Evolutionary conservation across 83 land plant species (phyloP), one percentile per base, ranked within the genome.

Genomic region (Diphasiastrum complanatum): DNA sequence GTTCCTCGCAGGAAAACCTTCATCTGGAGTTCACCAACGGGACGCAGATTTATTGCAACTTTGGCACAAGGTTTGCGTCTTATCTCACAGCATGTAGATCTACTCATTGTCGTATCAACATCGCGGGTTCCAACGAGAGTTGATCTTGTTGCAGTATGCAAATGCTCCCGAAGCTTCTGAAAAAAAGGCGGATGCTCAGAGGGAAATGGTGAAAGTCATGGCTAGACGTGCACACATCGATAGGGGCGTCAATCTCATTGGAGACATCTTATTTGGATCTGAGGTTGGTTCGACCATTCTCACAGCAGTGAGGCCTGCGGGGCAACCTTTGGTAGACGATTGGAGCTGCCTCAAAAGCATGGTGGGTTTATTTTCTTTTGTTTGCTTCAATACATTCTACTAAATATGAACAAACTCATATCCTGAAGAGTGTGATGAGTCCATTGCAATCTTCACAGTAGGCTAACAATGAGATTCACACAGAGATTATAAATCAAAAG

Each of bases 41-140:
- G 92, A 87, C 70, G 92, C 92, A 22, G 92, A 87, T 69, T 80
- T 87, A 16, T 45, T 87, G n/a, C 83, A 79, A 53, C 80, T 79
- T 47, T 87, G 92, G 92, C 52, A 79, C 35, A 87, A 87, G 92
- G 92, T 86, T 45, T 23, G 71, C 66, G 1, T 33, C 19, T 2
- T 8, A 28, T 12, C 14, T 28, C 14, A 29, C 31, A 5, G 32
- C 31, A 16, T 26, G 6, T 23, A 54, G 5, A 34, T 54, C 32
- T 12, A 28, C 18, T 18, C 19, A 12, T 14, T 53, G 5, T 25
- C 33, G 20, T 5, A 1, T 45, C 38, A 35, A 35, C 10, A 30
- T 54, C n/a, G n/a, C n/a, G n/a, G n/a, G n/a, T 10, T 10, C 2
- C 2, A 54, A 40, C 58, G 27, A 45, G 29, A 4, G 1, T 31